phyloP scores from a whole-genome alignment of 331 rosid species.

The Arachis monticola region DNA sequence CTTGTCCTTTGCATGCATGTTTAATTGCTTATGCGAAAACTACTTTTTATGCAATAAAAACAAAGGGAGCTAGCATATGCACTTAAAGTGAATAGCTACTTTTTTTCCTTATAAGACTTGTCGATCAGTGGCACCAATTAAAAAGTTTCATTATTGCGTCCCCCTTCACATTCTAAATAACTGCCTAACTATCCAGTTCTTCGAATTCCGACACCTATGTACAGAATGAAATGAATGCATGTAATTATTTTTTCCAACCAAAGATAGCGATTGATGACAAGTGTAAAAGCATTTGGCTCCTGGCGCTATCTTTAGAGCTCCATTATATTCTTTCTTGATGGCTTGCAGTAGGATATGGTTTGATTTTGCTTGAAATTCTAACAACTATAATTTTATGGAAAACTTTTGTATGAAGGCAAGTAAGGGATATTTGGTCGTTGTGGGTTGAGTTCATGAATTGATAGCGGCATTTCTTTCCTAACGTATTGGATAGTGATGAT shows the following conservation, averaged over 20 bases:
- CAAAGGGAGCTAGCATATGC: not conserved
- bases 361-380: too few relatives aligned
- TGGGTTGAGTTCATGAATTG: too few relatives aligned
- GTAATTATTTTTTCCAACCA: not conserved
- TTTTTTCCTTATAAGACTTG: slow-evolving; percentile 25
- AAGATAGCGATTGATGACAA: slow-evolving; percentile 30
- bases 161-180: slow-evolving; percentile 29
- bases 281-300: slow-evolving; percentile 22
- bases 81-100: slow-evolving; percentile 24
- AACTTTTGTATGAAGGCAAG: too few relatives aligned
- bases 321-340: not conserved
- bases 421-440: too few relatives aligned
- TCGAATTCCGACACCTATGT: slow-evolving; percentile 24
- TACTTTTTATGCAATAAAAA: slow-evolving; percentile 15
- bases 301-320: slow-evolving; percentile 8
- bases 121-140: slow-evolving; percentile 13
- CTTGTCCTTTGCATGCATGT: not conserved
- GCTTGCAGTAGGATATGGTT: not conserved
- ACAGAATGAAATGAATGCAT: slow-evolving; percentile 33
- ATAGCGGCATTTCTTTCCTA: too few relatives aligned
- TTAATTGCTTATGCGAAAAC: not conserved
- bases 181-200: slow-evolving; percentile 44
- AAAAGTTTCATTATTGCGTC: slow-evolving; percentile 36
- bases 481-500: too few relatives aligned
- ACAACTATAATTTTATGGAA: too few relatives aligned